Evolutionary conservation across 257 asterid genomes (phyloP), one percentile per base, ranked within the genome.

Genomic region (Nicotiana obtusifolia): DNA sequence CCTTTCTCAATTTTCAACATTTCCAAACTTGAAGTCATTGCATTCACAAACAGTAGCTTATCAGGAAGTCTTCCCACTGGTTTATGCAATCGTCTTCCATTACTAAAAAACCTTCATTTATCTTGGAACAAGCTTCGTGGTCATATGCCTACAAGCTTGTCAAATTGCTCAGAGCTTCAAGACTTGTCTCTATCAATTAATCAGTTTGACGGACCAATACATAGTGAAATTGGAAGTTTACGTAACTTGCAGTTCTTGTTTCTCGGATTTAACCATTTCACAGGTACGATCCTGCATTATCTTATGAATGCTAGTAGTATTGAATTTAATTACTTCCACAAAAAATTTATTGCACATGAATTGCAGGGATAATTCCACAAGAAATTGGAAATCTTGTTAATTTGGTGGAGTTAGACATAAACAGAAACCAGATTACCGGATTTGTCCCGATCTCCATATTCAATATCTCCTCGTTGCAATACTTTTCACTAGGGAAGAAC

Each of bases 401-500:
- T 53, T 68, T 68, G 61, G 30, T 20, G 62, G 35, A 5, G 52
- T 80, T 76, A 68, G 75, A 20, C 13, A 65, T 49, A 81, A 83
- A 7, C n/a, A 67, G 26, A 7, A 81, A 86, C 83, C 41, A 64
- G 1, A 24, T 22, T 9, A 19, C 13, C 15, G 90, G 89, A 1
- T 7, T 9, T 35, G 9, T 35, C 9, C 44, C 44, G 7, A 35
- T 35, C 1, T 31, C 79, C 1, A 66, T 81, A 33, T 81, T 78
- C 81, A 85, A 83, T 10, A 71, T 81, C 49, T 81, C 88, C 5
- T 47, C 80, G 26, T 52, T 85, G 14, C 75, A 22, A 78, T 10
- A 9, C 10, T 67, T 85, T 3, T 10, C 64, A 14, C 64, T 86
- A 0, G 22, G 81, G 56, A 7, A 10, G 2, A 87, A 84, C 80